Base-by-base conservation (phyloP, 164 flowering plant genomes). In the Warburgia ugandensis region DNA sequence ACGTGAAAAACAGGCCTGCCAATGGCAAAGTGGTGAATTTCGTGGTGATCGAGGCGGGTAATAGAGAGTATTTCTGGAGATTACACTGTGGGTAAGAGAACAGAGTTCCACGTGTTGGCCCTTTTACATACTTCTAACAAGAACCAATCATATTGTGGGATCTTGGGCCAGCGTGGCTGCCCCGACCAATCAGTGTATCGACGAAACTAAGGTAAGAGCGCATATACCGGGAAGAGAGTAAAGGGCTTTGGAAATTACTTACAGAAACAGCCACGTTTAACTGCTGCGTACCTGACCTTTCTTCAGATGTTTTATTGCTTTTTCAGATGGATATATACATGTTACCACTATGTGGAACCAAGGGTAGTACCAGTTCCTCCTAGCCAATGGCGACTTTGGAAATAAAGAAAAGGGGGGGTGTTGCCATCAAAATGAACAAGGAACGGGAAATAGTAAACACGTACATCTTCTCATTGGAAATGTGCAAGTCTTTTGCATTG, bases 181-280 rank as follows among this genome's bases (percentile, higher is more conserved):
- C 28, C n/a, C 25, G n/a, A 38, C 48, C 75, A 67, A 68, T 66
- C 64, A 70, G 61, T 45, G 61, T 46, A 61, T 74, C 75, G 75
- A 62, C 37, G 36, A 73, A 39, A 54, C 51, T 73, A 73, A 73
- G 77, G 77, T 64, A 50, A 37, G 50, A 21, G 13, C 3, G 4
- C 13, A 1, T 44, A 13, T 5, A 13, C 13, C 5, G 14, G n/a
- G n/a, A n/a, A n/a, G n/a, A n/a, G n/a, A n/a, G n/a, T 8, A 25
- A 22, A 16, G 48, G 29, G 22, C 27, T 44, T 2, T 5, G 20
- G 22, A 19, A 3, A 7, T 10, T 19, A 21, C 26, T 17, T n/a
- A 10, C 3, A 22, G n/a, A n/a, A n/a, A n/a, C n/a, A n/a, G n/a
- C n/a, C n/a, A n/a, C n/a, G n/a, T n/a, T n/a, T n/a, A n/a, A n/a